Evolutionary conservation across 441 rosid genomes (phyloP), one percentile per base, ranked within the genome.

Genomic region (Pelargonium exstipulatum): DNA sequence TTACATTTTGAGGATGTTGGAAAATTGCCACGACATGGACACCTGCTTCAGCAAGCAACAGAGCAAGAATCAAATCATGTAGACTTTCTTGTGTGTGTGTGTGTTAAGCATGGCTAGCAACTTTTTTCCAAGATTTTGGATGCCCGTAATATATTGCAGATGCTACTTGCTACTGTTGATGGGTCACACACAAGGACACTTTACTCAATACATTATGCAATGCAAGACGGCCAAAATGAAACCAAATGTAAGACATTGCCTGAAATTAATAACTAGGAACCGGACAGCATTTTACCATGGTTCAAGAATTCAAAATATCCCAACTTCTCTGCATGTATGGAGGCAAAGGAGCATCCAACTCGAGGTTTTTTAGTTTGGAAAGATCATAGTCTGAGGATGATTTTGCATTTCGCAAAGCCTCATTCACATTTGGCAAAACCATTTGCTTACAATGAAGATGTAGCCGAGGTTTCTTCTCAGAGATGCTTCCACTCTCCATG

Each of bases 371-470:
- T 62, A 85, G 57, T 42, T 81, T 78, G 0, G 85, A 86, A 64
- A 84, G 57, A 77, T 83, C 86, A 24, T 78, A 70, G 51, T 85
- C 84, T 55, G 85, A 20, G 58, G 81, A 84, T 16, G 55, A 64
- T 70, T 84, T 71, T 10, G 69, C 12, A 20, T 65, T 79, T 62
- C 69, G 78, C 76, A 86, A 71, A 65, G 90, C 92, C 68, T 74
- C 82, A 58, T 87, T 77, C 16, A 94, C 82, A 69, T 90, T 68
- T 26, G 96, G 97, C 67, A 94, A 76, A 66, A 79, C 79, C 74
- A 91, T 85, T 74, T 88, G 86, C 83, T 85, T 86, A 73, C 92
- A 85, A 71, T 94, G 99, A 68, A 94, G 99, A 86, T 94, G 99
- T 9, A 94, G 87, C 37, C 87, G 84, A 62, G 92, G 97, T 4